Conservation (phyloP, 106 monocot genomes). For the Xerophyta viscosa region DNA sequence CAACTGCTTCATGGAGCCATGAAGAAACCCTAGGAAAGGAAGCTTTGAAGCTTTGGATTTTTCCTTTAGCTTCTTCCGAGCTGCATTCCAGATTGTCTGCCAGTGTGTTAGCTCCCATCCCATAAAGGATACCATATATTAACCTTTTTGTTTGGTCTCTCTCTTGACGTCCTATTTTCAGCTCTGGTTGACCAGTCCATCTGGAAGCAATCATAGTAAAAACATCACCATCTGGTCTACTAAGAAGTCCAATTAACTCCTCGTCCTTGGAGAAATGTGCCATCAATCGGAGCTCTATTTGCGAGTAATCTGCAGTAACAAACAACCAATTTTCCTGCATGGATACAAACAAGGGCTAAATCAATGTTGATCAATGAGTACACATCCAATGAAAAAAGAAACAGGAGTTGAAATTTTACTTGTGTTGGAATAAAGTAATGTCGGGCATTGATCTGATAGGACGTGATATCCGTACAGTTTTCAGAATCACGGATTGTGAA, state of each 20-base stretch:
- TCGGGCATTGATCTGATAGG: slow-evolving; percentile 84
- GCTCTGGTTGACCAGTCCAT: slow-evolving; percentile 71
- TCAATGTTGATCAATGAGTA: too few relatives aligned
- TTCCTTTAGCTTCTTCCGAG: slow-evolving; percentile 54
- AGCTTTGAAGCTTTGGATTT: slow-evolving; percentile 71
- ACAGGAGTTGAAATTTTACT: slow-evolving; percentile 25
- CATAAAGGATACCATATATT: slow-evolving; percentile 95
- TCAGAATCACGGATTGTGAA: slow-evolving; percentile 33
- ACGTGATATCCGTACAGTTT: slow-evolving; percentile 21
- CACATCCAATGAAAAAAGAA: not conserved
- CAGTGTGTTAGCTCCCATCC: slow-evolving; percentile 85
- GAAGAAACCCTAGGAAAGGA: slow-evolving; percentile 79
- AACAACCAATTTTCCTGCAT: slow-evolving; percentile 92
- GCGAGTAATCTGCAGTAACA: slow-evolving; percentile 95
- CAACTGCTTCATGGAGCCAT: slow-evolving; percentile 79
- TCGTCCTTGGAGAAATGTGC: slow-evolving; percentile 87
- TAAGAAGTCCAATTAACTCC: slow-evolving; percentile 71
- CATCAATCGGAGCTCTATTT: slow-evolving; percentile 91
- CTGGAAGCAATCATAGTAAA: slow-evolving; percentile 83
- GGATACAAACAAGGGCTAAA: too few relatives aligned
- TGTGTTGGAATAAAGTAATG: slow-evolving; percentile 85
- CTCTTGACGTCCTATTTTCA: slow-evolving; percentile 45
- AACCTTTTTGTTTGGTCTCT: slow-evolving; percentile 87
- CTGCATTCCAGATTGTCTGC: slow-evolving; percentile 88
- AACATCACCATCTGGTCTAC: slow-evolving; percentile 89